A percentile compares a stretch with the other conserved stretches of the same genome.
phyloP scores from a whole-genome alignment of 208 protist genomes.

The Porcisia deanei region DNA sequence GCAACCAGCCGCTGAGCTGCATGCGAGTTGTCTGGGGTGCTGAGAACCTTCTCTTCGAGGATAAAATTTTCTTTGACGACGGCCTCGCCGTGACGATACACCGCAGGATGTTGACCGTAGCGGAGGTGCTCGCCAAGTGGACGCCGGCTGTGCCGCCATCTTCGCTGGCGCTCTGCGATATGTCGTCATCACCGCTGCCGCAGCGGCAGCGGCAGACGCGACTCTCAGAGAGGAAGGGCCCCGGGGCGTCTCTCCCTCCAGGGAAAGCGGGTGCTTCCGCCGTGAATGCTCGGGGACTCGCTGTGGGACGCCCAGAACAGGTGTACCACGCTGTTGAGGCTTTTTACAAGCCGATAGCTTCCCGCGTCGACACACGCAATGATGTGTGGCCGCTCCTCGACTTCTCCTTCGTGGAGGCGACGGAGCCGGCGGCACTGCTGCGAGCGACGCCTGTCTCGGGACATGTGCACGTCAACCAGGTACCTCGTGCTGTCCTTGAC shows the following conservation, averaged over 20 bases:
- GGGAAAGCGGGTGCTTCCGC: background rate
- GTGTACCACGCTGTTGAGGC: conserved; percentile 38
- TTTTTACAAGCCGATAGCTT: conserved; percentile 51
- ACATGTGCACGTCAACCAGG: conserved; percentile 33
- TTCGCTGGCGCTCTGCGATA: background rate
- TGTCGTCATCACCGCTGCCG: background rate
- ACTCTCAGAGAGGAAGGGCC: conserved; percentile 1
- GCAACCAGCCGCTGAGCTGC: conserved; percentile 80
- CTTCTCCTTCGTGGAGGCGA: conserved; percentile 48
- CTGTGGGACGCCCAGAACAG: conserved; percentile 22
- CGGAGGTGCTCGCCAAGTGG: conserved; percentile 55
- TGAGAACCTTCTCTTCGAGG: conserved; percentile 67
- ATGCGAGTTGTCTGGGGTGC: conserved; percentile 69
- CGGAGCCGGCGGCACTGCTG: conserved; percentile 48
- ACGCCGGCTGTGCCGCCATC: conserved; percentile 4
- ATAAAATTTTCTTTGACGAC: conserved; percentile 82
- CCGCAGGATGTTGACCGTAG: conserved; percentile 63
- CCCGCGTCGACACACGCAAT: conserved; percentile 41
- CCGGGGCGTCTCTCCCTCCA: background rate
- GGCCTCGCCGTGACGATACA: conserved; percentile 78
- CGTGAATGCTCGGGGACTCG: background rate
- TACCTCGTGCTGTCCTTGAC: conserved; percentile 39
- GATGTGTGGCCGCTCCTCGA: conserved; percentile 48
- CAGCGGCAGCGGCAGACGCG: conserved; percentile 26
- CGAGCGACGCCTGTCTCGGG: conserved; percentile 47